phyloP scores from a whole-genome alignment of 1,139 yeast genomes.

The Blastobotrys buckinghamii region DNA sequence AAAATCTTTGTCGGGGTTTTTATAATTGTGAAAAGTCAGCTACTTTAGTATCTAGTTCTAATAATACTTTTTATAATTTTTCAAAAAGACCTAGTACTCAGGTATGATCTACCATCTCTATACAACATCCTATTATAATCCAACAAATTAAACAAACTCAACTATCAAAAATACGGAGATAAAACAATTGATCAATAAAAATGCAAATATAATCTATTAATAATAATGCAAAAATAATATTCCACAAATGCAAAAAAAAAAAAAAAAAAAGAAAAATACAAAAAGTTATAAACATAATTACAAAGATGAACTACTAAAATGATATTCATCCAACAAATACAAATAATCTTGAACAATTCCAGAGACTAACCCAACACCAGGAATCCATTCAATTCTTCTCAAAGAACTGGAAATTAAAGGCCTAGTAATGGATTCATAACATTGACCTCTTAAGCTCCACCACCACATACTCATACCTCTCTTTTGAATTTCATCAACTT shows the following conservation, averaged over 20 bases:
- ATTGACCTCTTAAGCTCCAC: constrained; percentile 39
- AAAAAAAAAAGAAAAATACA: background rate
- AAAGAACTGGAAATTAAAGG: constrained; percentile 29
- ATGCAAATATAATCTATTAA: too few species aligned
- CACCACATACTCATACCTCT: constrained; percentile 34
- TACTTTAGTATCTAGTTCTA: too few species aligned
- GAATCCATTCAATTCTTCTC: constrained; percentile 26
- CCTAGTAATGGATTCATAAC: constrained; percentile 33
- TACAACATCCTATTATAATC: too few species aligned
- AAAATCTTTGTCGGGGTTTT: too few species aligned
- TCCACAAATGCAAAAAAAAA: background rate
- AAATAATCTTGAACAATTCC: constrained; percentile 35
- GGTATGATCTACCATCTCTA: too few species aligned
- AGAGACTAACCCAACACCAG: constrained; percentile 31
- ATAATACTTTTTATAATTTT: too few species aligned
- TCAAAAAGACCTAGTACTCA: too few species aligned
- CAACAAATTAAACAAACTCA: too few species aligned
- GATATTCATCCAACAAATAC: constrained; percentile 36
- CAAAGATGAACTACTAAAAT: constrained; percentile 33
- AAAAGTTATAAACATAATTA: constrained; percentile 7
- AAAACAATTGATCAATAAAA: too few species aligned
- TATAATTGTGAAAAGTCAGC: too few species aligned
- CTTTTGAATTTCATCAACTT: constrained; percentile 31
- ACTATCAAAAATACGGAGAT: too few species aligned
- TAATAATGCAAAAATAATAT: background rate